Evolutionary conservation across 306 rosid species (phyloP), one percentile per base, ranked within the genome.

Genomic region (Pyrus betulifolia): DNA sequence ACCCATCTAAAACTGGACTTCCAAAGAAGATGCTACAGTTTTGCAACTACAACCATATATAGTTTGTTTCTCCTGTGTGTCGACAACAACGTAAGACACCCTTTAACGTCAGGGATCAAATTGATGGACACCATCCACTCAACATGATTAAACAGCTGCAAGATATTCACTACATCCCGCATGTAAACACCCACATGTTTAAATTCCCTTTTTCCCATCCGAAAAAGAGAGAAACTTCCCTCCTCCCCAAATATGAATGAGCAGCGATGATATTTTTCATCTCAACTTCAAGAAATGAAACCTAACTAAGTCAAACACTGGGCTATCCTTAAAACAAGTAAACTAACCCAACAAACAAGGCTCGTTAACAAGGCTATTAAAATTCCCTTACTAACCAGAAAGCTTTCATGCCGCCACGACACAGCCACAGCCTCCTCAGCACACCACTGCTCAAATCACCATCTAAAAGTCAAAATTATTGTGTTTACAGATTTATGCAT

Each of bases 371-470:
- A 6, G 38, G 27, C 57, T 10, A 40, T 40, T 27, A 5, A 25
- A 72, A 73, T 17, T 72, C 57, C 6, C 22, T 25, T 42, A 23
- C 58, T 23, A 74, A 74, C 77, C 70, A 9, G 70, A 62, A 59
- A 60, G 33, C 0, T 42, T 21, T 74, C 77, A 74, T 60, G 42
- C 44, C 69, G 57, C 42, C 40, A 67, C 62, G 22, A 4, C 51
- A 65, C 46, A 10, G 10, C 42, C 40, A 5, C 31, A 3, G 55
- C 67, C 25, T 75, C 79, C 73, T 52, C 55, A 31, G 70, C 46
- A 65, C 51, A 45, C 49, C 62, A 65, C 60, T 27, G 22, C 45
- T 70, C 74, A 45, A 72, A 70, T 74, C 57, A 71, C 76, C 35
- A 83, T 58, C 5, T 28, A 30, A n/a, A 69, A 62, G 60, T 52